Evolutionary conservation across 345 rosid species (phyloP).

Genomic region (Brassica rapa): DNA sequence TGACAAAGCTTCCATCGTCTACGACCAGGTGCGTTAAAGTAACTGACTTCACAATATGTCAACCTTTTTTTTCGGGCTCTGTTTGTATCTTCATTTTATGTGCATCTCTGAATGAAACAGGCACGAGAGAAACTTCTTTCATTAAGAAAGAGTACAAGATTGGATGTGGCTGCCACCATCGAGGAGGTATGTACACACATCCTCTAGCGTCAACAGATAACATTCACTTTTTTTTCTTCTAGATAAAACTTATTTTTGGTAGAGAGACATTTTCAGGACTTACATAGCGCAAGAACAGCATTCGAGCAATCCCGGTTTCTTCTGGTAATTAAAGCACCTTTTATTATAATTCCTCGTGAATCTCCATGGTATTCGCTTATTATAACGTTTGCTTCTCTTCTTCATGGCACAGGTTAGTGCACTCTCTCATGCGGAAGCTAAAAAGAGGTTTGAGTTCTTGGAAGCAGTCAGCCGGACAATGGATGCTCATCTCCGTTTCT

Average conservation of each 20-base stretch:
- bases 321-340: too few species aligned
- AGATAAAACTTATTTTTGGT: constrained; percentile 52
- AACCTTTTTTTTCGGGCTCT: too few species aligned
- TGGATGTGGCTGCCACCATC: constrained; percentile 61
- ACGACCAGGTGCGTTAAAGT: constrained; percentile 64
- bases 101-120: constrained; percentile 43
- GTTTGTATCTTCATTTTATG: not conserved
- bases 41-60: constrained; percentile 8
- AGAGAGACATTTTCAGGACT: constrained; percentile 60
- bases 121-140: constrained; percentile 81
- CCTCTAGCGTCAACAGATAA: constrained; percentile 25
- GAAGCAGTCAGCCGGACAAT: constrained; percentile 71
- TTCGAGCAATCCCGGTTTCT: constrained; percentile 77
- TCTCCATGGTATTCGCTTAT: too few species aligned
- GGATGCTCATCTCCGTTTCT: constrained; percentile 77
- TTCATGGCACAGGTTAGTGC: constrained; percentile 53
- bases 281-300: constrained; percentile 60
- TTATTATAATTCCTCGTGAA: too few species aligned
- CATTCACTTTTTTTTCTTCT: constrained; percentile 33
- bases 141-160: constrained; percentile 71
- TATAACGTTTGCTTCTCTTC: constrained; percentile 11
- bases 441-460: constrained; percentile 67
- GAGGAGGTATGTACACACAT: constrained; percentile 61
- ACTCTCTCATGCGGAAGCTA: constrained; percentile 68
- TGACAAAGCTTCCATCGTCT: constrained; percentile 68